phyloP scores from a whole-genome alignment of 768 basidiomycete genomes.

The Rhodotorula babjevae region DNA sequence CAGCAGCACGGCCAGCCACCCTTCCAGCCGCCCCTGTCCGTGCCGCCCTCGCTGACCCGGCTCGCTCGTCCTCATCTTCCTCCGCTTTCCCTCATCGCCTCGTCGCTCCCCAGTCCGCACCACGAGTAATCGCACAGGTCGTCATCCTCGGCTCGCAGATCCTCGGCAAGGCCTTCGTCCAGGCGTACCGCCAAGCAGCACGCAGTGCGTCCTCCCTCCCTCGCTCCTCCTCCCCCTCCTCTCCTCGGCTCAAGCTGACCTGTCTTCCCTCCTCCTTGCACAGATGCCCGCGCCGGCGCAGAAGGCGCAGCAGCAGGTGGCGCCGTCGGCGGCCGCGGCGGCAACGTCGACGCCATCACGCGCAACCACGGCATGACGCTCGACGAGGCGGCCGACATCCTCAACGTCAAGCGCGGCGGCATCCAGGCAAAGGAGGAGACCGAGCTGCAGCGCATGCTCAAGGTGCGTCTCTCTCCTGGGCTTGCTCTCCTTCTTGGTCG shows the following conservation, averaged over 20 bases:
- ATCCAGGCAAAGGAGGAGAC: constrained; percentile 13
- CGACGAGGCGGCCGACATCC: constrained; percentile 87
- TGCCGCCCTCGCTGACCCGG: not conserved
- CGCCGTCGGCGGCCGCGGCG: constrained; percentile 64
- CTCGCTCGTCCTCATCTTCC: not conserved
- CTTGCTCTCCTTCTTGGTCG: too few species aligned
- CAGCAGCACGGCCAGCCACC: not conserved
- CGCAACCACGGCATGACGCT: constrained; percentile 84
- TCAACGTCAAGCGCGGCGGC: constrained; percentile 57
- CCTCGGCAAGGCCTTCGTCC: constrained; percentile 82
- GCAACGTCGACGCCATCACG: constrained; percentile 72
- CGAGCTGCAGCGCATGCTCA: constrained; percentile 56
- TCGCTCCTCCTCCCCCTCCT: not conserved
- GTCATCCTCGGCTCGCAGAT: constrained; percentile 70
- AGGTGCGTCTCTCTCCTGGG: constrained; percentile 59
- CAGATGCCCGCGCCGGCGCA: constrained; percentile 58
- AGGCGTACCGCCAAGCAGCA: constrained; percentile 84
- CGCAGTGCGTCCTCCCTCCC: constrained; percentile 63
- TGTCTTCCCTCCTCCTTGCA: constrained; percentile 49
- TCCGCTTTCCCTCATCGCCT: not conserved
- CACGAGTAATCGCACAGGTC: constrained; percentile 72
- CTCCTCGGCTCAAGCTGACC: not conserved
- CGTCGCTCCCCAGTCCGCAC: constrained; percentile 59
- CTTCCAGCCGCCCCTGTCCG: too few species aligned
- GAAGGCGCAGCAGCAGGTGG: constrained; percentile 64